phyloP scores from a whole-genome alignment of 2,329 filamentous ascomycete genomes.

The Penicillium corylophilum region DNA sequence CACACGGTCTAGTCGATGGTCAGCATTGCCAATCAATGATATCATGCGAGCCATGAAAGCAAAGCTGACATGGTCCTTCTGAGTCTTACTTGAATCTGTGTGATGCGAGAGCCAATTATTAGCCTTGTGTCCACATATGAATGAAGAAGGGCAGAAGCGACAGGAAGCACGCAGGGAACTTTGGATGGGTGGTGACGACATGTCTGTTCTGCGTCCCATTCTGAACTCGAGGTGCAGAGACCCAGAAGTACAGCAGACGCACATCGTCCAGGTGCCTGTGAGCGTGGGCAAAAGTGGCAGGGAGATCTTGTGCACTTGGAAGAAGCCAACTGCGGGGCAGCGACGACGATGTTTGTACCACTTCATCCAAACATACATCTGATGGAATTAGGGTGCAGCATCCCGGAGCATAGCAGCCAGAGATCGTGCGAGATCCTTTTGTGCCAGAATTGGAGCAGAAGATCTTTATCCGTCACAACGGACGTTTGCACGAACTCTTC shows the following conservation, averaged over 20 bases:
- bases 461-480: not conserved
- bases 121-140: not conserved
- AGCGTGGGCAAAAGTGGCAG: too few species aligned
- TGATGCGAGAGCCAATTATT: not conserved
- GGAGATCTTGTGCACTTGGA: too few species aligned
- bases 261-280: too few species aligned
- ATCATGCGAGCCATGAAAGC: not conserved
- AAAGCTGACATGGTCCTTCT: too few species aligned
- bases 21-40: not conserved
- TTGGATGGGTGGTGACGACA: not conserved
- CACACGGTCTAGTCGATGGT: not conserved
- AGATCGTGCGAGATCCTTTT: too few species aligned
- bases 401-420: not conserved
- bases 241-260: too few species aligned
- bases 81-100: not conserved
- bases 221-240: too few species aligned
- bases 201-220: too few species aligned
- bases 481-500: not conserved
- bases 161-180: not conserved
- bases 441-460: not conserved
- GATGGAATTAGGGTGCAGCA: not conserved
- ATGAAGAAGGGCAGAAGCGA: not conserved
- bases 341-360: not conserved
- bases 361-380: not conserved
- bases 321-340: not conserved